Evolutionary conservation across 192 early-diverging fungal genomes (phyloP), one percentile per base, ranked within the genome.

Genomic region (Gamsiella multidivaricata): DNA sequence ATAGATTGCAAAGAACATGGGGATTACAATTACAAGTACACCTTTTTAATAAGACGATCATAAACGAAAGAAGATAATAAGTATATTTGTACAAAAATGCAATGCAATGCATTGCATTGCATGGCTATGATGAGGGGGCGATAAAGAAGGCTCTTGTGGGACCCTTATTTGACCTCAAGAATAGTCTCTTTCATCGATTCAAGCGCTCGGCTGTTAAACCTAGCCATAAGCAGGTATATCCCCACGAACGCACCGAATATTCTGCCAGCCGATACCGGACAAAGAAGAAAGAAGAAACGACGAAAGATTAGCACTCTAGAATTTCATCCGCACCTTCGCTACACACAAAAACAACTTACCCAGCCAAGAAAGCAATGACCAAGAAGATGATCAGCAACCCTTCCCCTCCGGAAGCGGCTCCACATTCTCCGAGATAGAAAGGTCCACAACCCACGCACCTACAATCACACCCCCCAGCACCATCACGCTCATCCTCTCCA

Each of bases 131-230:
- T n/a, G n/a, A n/a, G n/a, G n/a, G n/a, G n/a, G n/a, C n/a, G n/a
- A n/a, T n/a, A n/a, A n/a, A n/a, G n/a, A n/a, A n/a, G n/a, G n/a
- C n/a, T n/a, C n/a, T n/a, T n/a, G n/a, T n/a, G n/a, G n/a, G 11
- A 32, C 23, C 29, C 22, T 25, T 63, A 65, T 39, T 65, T 65
- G 20, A 73, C 70, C 23, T 73, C 61, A 11, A 73, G 70, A 45
- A 73, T 73, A 6, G 61, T 73, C 70, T 73, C 70, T 43, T 64
- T 47, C 70, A 72, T 64, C 12, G 61, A 57, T 31, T 45, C 46
- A 26, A 72, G 46, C 9, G 39, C 54, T 14, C 26, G 52, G 3
- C 22, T 45, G 45, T 57, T 64, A 29, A 63, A 22, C 0, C 0
- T 25, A 9, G 70, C 42, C 23, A 58, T 47, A 7, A 64, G 2